These are phyloP conservation scores for Ganoderma meredithae DNA, from an alignment of 1,284 basidiomycete species.

Conservation along the genomic window DNA sequence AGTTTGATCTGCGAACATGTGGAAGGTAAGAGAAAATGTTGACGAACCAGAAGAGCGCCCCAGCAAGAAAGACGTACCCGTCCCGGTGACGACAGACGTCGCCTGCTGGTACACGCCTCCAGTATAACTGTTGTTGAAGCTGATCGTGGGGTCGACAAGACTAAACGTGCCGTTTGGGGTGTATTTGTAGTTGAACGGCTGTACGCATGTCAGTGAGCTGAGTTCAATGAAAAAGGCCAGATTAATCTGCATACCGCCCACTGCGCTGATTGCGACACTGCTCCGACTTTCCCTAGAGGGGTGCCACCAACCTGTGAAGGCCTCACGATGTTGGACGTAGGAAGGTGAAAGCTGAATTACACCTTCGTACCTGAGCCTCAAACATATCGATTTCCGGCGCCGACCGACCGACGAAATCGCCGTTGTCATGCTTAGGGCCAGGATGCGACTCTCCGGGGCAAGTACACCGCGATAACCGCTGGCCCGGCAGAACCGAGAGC, in stretches of 20 bases:
- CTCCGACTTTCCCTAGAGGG: conserved; percentile 33
- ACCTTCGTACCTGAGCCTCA: conserved; percentile 49
- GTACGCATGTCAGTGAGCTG: not conserved
- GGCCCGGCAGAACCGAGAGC: conserved; percentile 78
- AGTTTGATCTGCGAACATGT: conserved; percentile 32
- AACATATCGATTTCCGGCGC: conserved; percentile 89
- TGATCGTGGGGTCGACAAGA: conserved; percentile 51
- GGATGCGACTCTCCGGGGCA: conserved; percentile 83
- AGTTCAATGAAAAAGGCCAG: conserved; percentile 37
- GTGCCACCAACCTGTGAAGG: not conserved
- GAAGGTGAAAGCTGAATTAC: no score
- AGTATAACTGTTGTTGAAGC: conserved; percentile 55
- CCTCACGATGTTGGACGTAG: no score
- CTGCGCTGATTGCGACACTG: conserved; percentile 54
- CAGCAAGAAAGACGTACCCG: conserved; percentile 22
- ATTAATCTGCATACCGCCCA: conserved; percentile 38
- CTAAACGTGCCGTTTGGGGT: conserved; percentile 42
- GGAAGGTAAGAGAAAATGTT: not conserved
- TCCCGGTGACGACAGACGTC: conserved; percentile 37
- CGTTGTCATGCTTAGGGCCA: conserved; percentile 66
- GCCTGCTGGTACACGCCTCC: conserved; percentile 64
- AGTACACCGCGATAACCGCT: conserved; percentile 82
- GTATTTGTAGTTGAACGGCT: conserved; percentile 10
- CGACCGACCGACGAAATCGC: conserved; percentile 36
- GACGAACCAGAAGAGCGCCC: no score